These are phyloP conservation scores for Quercus alba DNA, from an alignment of 306 rosid genomes.

Conservation along the genomic window DNA sequence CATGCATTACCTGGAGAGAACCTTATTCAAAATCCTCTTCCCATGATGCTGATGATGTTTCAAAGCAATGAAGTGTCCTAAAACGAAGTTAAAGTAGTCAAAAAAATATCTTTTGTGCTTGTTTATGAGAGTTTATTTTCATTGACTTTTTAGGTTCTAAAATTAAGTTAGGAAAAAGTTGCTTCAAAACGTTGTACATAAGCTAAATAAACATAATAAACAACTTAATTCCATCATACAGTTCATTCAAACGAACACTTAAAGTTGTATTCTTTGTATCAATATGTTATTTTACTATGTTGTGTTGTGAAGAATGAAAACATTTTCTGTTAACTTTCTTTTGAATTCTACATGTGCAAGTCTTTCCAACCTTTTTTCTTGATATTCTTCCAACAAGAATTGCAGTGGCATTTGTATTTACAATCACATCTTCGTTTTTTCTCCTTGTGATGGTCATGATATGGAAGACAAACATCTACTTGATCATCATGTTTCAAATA, in stretches of 20 bases:
- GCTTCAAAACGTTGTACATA: too few species aligned
- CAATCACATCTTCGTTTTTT: constrained; percentile 61
- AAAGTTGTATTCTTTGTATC: background rate
- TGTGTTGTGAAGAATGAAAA: background rate
- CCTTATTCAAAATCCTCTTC: too few species aligned
- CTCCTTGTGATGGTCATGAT: constrained; percentile 80
- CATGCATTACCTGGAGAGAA: too few species aligned
- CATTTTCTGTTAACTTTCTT: background rate
- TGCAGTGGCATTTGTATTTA: constrained; percentile 88
- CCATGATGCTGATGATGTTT: background rate
- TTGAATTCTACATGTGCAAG: background rate
- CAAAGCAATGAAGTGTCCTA: background rate
- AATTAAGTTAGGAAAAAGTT: too few species aligned
- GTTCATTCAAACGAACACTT: too few species aligned
- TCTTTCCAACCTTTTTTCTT: background rate
- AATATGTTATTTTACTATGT: background rate
- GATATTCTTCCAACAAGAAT: constrained; percentile 36
- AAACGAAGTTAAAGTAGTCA: background rate
- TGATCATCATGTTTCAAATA: constrained; percentile 15
- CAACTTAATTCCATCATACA: too few species aligned
- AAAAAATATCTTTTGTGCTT: background rate
- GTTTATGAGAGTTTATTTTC: too few species aligned
- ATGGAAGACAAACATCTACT: constrained; percentile 69
- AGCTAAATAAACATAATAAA: too few species aligned
- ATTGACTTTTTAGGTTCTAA: too few species aligned